phyloP scores from a whole-genome alignment of 768 basidiomycete genomes.

The Lentinula sp. region DNA sequence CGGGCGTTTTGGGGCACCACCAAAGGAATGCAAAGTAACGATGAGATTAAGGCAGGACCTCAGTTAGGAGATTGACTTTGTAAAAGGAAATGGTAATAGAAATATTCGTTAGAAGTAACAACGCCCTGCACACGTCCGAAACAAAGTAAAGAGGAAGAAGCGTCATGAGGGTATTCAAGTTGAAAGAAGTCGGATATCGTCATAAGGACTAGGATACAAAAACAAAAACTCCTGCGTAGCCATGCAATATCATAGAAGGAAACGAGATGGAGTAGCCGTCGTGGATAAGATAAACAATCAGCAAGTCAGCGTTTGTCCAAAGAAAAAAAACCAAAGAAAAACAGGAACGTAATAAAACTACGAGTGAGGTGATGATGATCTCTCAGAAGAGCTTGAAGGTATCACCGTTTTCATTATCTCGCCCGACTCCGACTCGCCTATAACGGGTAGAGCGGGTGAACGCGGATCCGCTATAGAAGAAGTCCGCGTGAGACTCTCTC shows the following conservation, averaged over 20 bases:
- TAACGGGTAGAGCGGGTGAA: background rate
- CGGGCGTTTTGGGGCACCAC: too few species aligned
- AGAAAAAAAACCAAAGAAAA: background rate
- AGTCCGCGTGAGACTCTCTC: constrained; percentile 1
- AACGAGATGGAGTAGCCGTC: background rate
- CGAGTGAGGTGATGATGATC: background rate
- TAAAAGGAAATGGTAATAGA: too few species aligned
- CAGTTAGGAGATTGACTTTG: too few species aligned
- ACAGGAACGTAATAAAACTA: background rate
- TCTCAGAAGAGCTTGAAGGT: background rate
- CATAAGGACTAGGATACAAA: background rate
- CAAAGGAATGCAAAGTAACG: background rate
- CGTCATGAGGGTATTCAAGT: background rate
- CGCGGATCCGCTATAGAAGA: background rate
- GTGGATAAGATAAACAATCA: background rate
- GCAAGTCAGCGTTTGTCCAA: background rate
- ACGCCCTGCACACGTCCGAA: background rate
- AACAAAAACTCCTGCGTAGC: background rate
- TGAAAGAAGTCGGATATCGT: background rate
- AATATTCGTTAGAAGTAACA: background rate
- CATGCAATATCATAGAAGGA: background rate
- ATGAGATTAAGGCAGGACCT: too few species aligned
- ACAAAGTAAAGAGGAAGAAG: background rate
- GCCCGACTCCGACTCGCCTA: constrained; percentile 2
- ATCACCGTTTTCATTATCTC: background rate